Evolutionary conservation across 129 eudicot species (phyloP).

Genomic region (Escallonia herrerae): DNA sequence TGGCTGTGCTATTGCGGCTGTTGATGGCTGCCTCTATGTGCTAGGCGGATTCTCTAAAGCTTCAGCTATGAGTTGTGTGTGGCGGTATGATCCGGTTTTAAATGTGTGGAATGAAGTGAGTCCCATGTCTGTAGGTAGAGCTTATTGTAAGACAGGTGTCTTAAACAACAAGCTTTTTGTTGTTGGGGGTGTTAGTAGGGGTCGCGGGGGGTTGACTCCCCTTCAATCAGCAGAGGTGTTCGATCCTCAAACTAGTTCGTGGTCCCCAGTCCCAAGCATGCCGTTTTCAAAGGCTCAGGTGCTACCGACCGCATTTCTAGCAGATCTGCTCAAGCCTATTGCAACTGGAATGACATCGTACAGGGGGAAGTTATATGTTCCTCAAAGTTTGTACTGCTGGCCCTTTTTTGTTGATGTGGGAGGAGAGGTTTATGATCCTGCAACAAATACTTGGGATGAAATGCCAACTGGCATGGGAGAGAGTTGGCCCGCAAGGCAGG

Average conservation of each 20-base stretch:
- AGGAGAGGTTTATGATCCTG: slow-evolving; percentile 96
- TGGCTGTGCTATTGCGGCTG: slow-evolving; percentile 90
- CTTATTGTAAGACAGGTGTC: slow-evolving; percentile 89
- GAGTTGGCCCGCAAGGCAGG: slow-evolving; percentile 99
- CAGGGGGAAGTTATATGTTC: slow-evolving; percentile 81
- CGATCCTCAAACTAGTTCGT: slow-evolving; percentile 65
- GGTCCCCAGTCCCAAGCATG: slow-evolving; percentile 92
- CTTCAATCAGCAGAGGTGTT: slow-evolving; percentile 93
- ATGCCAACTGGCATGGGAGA: slow-evolving; percentile 99
- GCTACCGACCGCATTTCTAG: slow-evolving; percentile 87
- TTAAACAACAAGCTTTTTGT: slow-evolving; percentile 82
- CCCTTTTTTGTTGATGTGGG: slow-evolving; percentile 98
- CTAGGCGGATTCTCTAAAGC: slow-evolving; percentile 80
- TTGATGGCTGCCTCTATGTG: slow-evolving; percentile 80
- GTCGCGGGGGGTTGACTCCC: slow-evolving; percentile 72
- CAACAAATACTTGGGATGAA: slow-evolving; percentile 73
- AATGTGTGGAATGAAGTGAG: slow-evolving; percentile 76
- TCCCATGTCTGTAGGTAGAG: slow-evolving; percentile 73
- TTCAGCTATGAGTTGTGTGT: slow-evolving; percentile 63
- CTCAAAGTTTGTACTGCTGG: slow-evolving; percentile 96
- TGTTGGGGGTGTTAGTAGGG: slow-evolving; percentile 91
- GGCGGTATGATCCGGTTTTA: slow-evolving; percentile 69
- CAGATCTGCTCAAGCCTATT: slow-evolving; percentile 91
- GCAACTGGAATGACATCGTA: slow-evolving; percentile 95
- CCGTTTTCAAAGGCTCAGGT: slow-evolving; percentile 95